These are phyloP conservation scores for Echinochloa phyllopogon DNA, from an alignment of 176 grass and related monocot genomes.

Conservation along the genomic window DNA sequence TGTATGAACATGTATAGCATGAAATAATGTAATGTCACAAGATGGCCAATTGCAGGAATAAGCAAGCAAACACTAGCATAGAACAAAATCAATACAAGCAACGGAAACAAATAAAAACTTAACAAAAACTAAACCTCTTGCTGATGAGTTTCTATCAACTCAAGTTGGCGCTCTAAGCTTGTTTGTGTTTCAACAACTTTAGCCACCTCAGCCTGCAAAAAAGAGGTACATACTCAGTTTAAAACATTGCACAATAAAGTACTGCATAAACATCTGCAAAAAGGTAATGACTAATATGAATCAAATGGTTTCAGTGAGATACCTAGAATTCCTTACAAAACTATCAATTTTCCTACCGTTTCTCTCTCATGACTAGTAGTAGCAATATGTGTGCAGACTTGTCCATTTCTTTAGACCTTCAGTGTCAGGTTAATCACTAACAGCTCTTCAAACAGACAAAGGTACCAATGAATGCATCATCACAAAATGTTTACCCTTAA, in stretches of 20 bases:
- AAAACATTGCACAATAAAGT: slow-evolving; percentile 5
- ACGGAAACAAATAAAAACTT: slow-evolving; percentile 12
- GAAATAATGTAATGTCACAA: slow-evolving; percentile 10
- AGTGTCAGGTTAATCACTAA: neutral
- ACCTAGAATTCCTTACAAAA: slow-evolving; percentile 15
- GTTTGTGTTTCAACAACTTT: slow-evolving; percentile 99
- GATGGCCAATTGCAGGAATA: neutral
- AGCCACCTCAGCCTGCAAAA: slow-evolving; percentile 91
- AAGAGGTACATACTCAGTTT: slow-evolving; percentile 1
- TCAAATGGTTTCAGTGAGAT: neutral
- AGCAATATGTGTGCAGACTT: neutral
- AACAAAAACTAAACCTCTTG: slow-evolving; percentile 61
- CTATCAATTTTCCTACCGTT: neutral
- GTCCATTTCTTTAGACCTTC: neutral
- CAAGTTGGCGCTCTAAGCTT: slow-evolving; percentile 88
- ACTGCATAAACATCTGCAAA: neutral
- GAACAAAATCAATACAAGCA: neutral
- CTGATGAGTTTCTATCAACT: slow-evolving; percentile 99
- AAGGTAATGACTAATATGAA: slow-evolving; percentile 22
- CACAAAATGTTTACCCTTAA: neutral
- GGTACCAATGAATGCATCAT: neutral
- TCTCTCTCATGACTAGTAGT: neutral
- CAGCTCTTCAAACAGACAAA: neutral
- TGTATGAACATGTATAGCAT: neutral
- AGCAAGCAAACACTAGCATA: slow-evolving; percentile 2